Evolutionary conservation across 192 early-diverging fungal genomes (phyloP), one percentile per base, ranked within the genome.

Genomic region (Umbelopsis sp.): DNA sequence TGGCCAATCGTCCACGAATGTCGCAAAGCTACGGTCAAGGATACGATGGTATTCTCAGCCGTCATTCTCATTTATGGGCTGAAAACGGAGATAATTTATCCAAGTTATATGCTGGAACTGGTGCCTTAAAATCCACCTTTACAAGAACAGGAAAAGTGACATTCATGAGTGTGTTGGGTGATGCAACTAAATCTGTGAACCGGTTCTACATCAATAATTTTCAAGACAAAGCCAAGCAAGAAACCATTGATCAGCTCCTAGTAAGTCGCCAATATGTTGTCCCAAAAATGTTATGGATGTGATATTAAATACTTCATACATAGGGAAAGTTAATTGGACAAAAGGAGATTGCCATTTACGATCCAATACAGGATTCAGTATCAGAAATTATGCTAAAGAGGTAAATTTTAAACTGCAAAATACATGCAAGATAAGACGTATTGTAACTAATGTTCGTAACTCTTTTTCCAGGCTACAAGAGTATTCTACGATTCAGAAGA

Each of bases 171-270:
- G 88, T 96, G 45, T 62, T 99, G 25, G 92, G 95, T 70, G 97
- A 98, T 77, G 95, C 97, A 17, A 91, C 92, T 4, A 97, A 97
- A 70, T 94, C 94, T 21, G 88, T 95, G 50, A 96, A 94, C 73
- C 86, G 98, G 12, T 92, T 99, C 72, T 92, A 94, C 75, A 95
- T 97, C 76, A 96, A 96, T 80, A 97, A 95, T 70, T 96, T 99
- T 70, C 91, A 95, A 73, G 98, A 99, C 83, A 95, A 95, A 70
- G 86, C 86, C 44, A 92, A 94, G 62, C 98, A 99, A 78, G 92
- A 94, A 77, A 88, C 92, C 20, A 98, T 99, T 66, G 96, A 98
- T 50, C 69, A 90, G 26, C 75, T 99, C 3, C 80, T 98, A 53
- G 96, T 84, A 81, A 71, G 79, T 71, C 0, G 9, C 14, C 24